These are phyloP conservation scores for Pichia sp. DNA, from an alignment of 1,139 yeast genomes.

Conservation along the genomic window DNA sequence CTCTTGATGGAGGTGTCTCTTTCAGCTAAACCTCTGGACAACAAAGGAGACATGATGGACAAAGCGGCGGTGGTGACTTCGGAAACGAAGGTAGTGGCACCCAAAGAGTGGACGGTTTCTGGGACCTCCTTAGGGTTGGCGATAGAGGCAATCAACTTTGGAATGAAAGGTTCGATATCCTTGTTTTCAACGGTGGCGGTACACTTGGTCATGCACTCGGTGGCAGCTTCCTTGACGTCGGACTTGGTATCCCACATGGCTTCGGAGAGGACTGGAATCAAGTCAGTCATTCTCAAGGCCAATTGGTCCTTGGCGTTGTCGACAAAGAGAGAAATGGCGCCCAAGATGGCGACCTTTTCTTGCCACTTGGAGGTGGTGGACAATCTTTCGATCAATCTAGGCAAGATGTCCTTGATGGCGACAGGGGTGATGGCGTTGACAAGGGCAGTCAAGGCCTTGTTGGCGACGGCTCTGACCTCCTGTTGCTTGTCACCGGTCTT, in stretches of 20 bases:
- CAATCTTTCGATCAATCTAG: slow-evolving; percentile 69
- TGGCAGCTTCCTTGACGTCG: slow-evolving; percentile 96
- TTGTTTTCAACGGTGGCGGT: slow-evolving; percentile 98
- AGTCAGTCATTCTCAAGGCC: slow-evolving; percentile 98
- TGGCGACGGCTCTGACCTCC: slow-evolving; percentile 66
- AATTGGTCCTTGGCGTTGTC: slow-evolving; percentile 93
- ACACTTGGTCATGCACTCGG: slow-evolving; percentile 90
- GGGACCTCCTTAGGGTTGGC: slow-evolving; percentile 96
- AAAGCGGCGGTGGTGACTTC: slow-evolving; percentile 99
- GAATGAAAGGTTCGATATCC: slow-evolving; percentile 99
- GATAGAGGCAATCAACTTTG: slow-evolving; percentile 93
- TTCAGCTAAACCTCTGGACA: slow-evolving; percentile 99
- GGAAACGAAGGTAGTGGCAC: slow-evolving; percentile 99
- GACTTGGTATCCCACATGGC: slow-evolving; percentile 99
- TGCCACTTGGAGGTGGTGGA: slow-evolving; percentile 89
- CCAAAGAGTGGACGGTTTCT: slow-evolving; percentile 96
- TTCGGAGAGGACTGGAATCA: slow-evolving; percentile 96
- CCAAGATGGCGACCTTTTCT: slow-evolving; percentile 90
- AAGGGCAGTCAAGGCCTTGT: slow-evolving; percentile 69
- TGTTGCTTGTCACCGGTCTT: slow-evolving; percentile 89
- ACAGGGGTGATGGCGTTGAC: slow-evolving; percentile 85
- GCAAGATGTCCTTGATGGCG: slow-evolving; percentile 86
- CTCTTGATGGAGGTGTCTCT: slow-evolving; percentile 99
- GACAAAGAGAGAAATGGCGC: slow-evolving; percentile 80
- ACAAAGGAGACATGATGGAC: slow-evolving; percentile 98